Conservation (phyloP, 2,329 filamentous ascomycete species). For the Ceratocystis alfenasii region DNA sequence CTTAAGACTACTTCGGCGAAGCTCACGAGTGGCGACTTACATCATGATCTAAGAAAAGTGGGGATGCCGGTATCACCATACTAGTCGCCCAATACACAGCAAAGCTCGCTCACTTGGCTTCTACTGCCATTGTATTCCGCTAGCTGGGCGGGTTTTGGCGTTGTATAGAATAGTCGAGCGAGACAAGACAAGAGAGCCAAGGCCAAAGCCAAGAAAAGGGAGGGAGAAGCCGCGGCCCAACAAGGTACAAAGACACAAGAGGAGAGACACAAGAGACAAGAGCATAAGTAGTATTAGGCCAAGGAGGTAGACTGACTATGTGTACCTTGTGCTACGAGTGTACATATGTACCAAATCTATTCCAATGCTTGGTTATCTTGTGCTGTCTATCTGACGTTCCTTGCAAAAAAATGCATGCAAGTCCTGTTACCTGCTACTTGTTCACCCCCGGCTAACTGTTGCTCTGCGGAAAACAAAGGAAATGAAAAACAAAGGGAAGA, state of each 20-base stretch:
- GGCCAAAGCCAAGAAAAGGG: no score
- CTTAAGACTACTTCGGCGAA: constrained; percentile 7
- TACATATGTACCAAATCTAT: not conserved
- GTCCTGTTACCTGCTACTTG: constrained; percentile 1
- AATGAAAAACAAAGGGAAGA: no score
- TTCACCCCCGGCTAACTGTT: not conserved
- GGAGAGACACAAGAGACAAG: not conserved
- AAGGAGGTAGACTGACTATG: not conserved
- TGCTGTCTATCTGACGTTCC: not conserved
- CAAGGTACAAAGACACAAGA: not conserved
- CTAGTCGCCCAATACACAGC: no score
- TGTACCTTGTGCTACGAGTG: not conserved
- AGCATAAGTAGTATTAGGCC: not conserved
- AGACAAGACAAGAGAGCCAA: no score
- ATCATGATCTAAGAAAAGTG: constrained; percentile 2
- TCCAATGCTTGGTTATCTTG: not conserved
- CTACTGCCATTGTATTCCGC: no score
- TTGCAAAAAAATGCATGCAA: not conserved
- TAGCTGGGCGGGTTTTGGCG: no score
- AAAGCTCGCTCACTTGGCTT: no score
- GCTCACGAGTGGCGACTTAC: constrained; percentile 8
- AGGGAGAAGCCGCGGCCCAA: no score
- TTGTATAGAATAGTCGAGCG: no score
- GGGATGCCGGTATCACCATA: not conserved
- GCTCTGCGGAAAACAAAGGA: no score